Percentiles rank a stretch among this genome's conserved stretches.
Conservation (phyloP, 228 moss, liverwort and hornwort species). For the Sphagnum fallax region DNA sequence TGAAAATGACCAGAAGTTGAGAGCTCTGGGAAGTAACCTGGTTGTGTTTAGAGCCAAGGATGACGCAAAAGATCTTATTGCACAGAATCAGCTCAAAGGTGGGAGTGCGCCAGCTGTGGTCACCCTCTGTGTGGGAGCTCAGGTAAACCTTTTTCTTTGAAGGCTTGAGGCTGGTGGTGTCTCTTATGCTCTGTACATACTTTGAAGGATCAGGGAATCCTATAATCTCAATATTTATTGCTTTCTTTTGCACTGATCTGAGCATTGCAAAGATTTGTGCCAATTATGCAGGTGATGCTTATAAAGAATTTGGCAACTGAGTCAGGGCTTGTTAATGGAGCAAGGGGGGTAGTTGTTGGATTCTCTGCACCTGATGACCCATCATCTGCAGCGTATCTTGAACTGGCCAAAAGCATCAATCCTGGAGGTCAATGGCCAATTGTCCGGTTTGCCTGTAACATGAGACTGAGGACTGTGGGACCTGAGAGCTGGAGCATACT, state of each 20-base stretch:
- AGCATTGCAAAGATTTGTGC: too few relatives aligned
- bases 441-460: constrained; percentile 72
- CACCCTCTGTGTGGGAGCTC: constrained; percentile 71
- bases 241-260: too few relatives aligned
- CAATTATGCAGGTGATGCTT: constrained; percentile 63
- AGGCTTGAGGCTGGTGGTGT: too few relatives aligned
- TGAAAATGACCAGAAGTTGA: constrained; percentile 73
- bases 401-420: constrained; percentile 34
- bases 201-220: too few relatives aligned
- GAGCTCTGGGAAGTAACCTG: constrained; percentile 41
- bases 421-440: constrained; percentile 67
- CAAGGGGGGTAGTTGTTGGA: constrained; percentile 82
- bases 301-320: constrained; percentile 69
- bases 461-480: constrained; percentile 48
- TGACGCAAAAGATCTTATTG: constrained; percentile 52
- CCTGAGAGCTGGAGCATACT: constrained; percentile 75
- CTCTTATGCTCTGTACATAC: too few relatives aligned
- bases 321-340: constrained; percentile 82
- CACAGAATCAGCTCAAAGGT: constrained; percentile 46
- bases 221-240: too few relatives aligned
- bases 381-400: constrained; percentile 26
- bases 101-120: constrained; percentile 53
- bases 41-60: constrained; percentile 63
- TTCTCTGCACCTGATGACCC: constrained; percentile 63
- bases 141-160: constrained; percentile 31